Percentiles rank a stretch among this genome's conserved stretches.
Evolutionary conservation across 2,329 filamentous ascomycete genomes (phyloP).

Genomic region (Clonostachys rosea): DNA sequence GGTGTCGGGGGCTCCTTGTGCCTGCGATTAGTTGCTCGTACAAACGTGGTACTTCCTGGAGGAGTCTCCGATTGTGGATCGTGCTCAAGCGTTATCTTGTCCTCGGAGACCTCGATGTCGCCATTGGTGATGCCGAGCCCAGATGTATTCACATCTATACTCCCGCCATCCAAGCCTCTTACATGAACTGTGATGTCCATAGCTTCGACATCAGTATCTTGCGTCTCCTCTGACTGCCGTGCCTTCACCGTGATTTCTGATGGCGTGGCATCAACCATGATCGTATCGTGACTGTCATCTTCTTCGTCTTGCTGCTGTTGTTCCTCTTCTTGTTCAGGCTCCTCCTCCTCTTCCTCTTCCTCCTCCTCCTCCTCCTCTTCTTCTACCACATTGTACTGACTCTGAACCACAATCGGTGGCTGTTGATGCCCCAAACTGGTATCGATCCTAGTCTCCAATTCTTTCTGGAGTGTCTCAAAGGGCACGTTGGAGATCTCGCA

Average conservation of each 20-base stretch:
- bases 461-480: conserved; percentile 64
- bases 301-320: conserved; percentile 34
- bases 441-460: conserved; percentile 71
- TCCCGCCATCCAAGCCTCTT: conserved; percentile 18
- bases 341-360: too few relatives aligned
- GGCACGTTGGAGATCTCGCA: conserved; percentile 72
- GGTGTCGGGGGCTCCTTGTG: conserved; percentile 56
- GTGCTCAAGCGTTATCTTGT: conserved; percentile 9
- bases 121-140: conserved; percentile 17
- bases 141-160: conserved; percentile 42
- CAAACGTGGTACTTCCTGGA: neutral
- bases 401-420: conserved; percentile 13
- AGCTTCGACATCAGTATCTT: conserved; percentile 19
- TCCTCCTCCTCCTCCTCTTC: too few relatives aligned
- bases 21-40: conserved; percentile 12
- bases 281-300: conserved; percentile 36
- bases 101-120: neutral
- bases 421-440: conserved; percentile 52
- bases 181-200: conserved; percentile 26
- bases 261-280: conserved; percentile 45
- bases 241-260: conserved; percentile 42
- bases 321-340: conserved; percentile 30
- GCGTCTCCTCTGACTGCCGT: conserved; percentile 14
- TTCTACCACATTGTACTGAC: too few relatives aligned
- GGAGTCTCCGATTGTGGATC: conserved; percentile 38